phyloP scores from a whole-genome alignment of 2,329 filamentous ascomycete genomes.

The Akanthomyces uredinophilus region DNA sequence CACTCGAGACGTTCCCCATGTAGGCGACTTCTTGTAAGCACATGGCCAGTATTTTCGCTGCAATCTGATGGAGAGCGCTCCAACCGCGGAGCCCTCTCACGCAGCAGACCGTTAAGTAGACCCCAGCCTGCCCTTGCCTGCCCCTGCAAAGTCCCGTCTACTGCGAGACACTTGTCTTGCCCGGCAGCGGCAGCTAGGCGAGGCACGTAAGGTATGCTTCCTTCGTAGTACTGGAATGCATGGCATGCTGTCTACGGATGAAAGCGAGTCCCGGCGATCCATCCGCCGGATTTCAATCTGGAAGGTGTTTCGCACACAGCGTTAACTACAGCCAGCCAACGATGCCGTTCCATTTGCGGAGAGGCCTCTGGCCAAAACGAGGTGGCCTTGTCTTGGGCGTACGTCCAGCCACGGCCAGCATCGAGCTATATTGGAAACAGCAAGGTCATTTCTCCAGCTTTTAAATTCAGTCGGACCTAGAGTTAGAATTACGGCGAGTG shows the following conservation, averaged over 20 bases:
- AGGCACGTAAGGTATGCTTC: neutral
- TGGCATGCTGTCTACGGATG: neutral
- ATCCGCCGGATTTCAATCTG: neutral
- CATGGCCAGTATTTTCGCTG: neutral
- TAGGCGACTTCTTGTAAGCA: neutral
- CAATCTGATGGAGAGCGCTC: neutral
- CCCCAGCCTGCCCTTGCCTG: no score
- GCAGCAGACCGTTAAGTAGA: neutral
- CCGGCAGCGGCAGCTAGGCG: neutral
- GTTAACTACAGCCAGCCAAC: neutral
- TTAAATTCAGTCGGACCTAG: neutral
- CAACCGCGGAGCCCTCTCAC: neutral
- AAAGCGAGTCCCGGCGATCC: neutral
- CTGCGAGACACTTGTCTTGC: neutral
- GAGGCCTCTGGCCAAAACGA: neutral
- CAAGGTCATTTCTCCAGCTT: neutral
- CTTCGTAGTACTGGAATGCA: constrained; percentile 2
- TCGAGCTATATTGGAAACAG: neutral
- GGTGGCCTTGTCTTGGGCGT: neutral
- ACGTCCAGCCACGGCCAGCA: no score
- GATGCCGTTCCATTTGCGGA: neutral
- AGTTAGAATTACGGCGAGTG: neutral
- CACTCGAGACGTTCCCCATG: neutral
- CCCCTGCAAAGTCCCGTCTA: neutral
- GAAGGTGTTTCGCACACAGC: neutral